phyloP scores from a whole-genome alignment of 164 flowering plant species.

The Berberis thunbergii region DNA sequence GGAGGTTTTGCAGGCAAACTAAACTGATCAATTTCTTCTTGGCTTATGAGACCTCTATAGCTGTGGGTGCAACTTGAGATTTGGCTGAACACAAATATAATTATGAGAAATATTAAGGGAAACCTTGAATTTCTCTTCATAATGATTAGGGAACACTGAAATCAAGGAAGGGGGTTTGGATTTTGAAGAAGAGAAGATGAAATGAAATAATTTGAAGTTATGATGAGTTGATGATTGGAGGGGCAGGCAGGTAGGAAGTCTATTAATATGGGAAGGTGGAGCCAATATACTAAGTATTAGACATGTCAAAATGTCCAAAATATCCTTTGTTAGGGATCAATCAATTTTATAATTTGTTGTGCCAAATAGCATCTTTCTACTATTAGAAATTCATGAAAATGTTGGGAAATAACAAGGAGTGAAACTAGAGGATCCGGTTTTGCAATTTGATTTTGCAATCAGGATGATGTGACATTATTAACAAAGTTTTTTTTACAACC shows the following conservation, averaged over 20 bases:
- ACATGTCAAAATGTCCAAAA: neutral
- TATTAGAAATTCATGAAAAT: no score
- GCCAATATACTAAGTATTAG: neutral
- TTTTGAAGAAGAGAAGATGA: neutral
- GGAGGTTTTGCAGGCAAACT: constrained; percentile 2
- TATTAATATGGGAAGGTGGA: neutral
- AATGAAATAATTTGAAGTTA: neutral
- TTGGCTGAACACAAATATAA: neutral
- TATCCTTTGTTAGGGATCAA: neutral
- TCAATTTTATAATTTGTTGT: no score
- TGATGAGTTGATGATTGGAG: neutral
- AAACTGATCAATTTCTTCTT: neutral
- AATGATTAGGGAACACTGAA: no score
- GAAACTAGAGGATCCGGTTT: no score
- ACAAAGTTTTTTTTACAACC: no score
- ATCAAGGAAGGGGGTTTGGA: neutral
- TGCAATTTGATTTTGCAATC: no score
- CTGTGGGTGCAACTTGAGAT: neutral
- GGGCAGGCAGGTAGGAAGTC: neutral
- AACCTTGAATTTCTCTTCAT: neutral
- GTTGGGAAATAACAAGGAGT: no score
- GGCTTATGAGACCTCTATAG: neutral
- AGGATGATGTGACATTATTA: no score
- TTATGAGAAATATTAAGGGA: neutral
- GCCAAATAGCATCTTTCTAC: no score